These are phyloP conservation scores for Lunasporangiospora selenospora DNA, from an alignment of 192 early-diverging fungal genomes.

Conservation along the genomic window DNA sequence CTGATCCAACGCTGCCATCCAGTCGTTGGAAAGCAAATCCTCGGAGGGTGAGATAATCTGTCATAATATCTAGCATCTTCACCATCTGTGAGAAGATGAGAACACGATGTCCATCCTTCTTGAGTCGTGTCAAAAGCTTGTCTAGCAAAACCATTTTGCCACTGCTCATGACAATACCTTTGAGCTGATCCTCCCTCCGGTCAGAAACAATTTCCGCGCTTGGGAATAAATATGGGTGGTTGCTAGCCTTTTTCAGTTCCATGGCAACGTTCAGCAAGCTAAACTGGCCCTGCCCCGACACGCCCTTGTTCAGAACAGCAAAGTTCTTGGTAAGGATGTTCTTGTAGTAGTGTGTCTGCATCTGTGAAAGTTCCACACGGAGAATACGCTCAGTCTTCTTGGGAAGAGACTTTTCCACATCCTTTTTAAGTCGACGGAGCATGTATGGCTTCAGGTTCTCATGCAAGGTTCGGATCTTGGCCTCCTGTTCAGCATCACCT, in stretches of 20 bases:
- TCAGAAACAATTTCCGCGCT: slow-evolving; percentile 70
- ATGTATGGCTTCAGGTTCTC: slow-evolving; percentile 85
- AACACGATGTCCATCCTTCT: slow-evolving; percentile 92
- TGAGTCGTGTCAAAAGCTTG: slow-evolving; percentile 90
- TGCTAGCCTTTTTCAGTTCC: slow-evolving; percentile 96
- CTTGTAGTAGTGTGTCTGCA: slow-evolving; percentile 96
- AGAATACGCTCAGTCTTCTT: slow-evolving; percentile 96
- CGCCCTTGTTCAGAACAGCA: slow-evolving; percentile 79
- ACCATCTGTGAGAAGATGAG: slow-evolving; percentile 99
- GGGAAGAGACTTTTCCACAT: slow-evolving; percentile 97
- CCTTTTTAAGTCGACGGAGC: slow-evolving; percentile 96
- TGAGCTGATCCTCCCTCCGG: slow-evolving; percentile 75
- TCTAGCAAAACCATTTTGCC: slow-evolving; percentile 99
- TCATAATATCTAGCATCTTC: slow-evolving; percentile 94
- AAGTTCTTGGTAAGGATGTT: slow-evolving; percentile 96
- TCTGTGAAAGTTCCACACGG: slow-evolving; percentile 87
- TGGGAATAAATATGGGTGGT: slow-evolving; percentile 94
- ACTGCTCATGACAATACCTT: slow-evolving; percentile 86
- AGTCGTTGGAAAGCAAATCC: slow-evolving; percentile 92
- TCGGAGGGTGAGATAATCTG: slow-evolving; percentile 90
- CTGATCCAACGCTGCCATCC: slow-evolving; percentile 89
- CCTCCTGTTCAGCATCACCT: slow-evolving; percentile 73
- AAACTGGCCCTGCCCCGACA: slow-evolving; percentile 68
- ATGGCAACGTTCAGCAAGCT: slow-evolving; percentile 94
- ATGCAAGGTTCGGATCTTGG: slow-evolving; percentile 89